phyloP scores from a whole-genome alignment of 23 red algal species.

The Gracilaria caudata region DNA sequence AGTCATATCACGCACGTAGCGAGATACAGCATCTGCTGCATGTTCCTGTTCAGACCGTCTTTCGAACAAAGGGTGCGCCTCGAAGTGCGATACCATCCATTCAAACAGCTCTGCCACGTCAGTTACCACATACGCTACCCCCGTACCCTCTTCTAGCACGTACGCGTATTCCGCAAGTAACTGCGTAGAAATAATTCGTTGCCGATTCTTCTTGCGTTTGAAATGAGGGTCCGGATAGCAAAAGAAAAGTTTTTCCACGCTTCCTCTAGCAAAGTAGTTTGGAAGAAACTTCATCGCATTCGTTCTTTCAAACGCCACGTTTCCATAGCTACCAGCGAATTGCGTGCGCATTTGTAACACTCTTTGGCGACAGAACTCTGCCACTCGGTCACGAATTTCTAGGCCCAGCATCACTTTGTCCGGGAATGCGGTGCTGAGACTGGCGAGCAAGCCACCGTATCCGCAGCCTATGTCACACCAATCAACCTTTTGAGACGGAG shows the following conservation, averaged over 20 bases:
- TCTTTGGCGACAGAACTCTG: conserved; percentile 60
- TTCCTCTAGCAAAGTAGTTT: conserved; percentile 73
- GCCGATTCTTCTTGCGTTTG: conserved; percentile 90
- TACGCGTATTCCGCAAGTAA: conserved; percentile 92
- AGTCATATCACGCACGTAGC: conserved; percentile 80
- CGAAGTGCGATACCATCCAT: conserved; percentile 88
- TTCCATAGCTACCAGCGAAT: conserved; percentile 52
- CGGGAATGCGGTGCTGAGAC: conserved; percentile 67
- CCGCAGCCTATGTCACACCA: conserved; percentile 96
- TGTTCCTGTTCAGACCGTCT: conserved; percentile 54
- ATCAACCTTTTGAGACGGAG: conserved; percentile 20
- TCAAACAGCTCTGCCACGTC: conserved; percentile 93
- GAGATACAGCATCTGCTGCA: conserved; percentile 38
- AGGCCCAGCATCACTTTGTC: conserved; percentile 81
- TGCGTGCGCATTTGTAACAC: conserved; percentile 68
- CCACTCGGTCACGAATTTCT: conserved; percentile 90
- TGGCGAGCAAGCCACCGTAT: conserved; percentile 86
- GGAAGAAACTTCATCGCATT: conserved; percentile 92
- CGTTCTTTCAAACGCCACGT: conserved; percentile 87
- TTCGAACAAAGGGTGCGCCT: conserved; percentile 75
- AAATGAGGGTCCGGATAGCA: conserved; percentile 99
- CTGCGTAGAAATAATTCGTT: conserved; percentile 80
- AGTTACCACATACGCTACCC: conserved; percentile 83
- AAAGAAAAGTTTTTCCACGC: conserved; percentile 87
- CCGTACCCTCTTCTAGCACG: conserved; percentile 66